These are phyloP conservation scores for Taxawa tesnikishii DNA, from an alignment of 2,329 filamentous ascomycete species.

Conservation along the genomic window DNA sequence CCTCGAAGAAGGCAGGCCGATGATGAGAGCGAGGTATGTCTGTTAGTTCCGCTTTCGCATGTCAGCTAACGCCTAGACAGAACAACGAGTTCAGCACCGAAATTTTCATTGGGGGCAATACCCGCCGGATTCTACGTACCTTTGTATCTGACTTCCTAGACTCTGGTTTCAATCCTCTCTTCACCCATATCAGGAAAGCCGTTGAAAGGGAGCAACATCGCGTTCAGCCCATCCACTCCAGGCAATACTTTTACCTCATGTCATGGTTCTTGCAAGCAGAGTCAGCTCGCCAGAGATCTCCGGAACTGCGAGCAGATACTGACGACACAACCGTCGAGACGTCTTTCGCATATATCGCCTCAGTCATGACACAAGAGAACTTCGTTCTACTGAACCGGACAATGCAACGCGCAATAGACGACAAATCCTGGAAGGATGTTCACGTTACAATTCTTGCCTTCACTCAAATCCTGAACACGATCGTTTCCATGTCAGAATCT, in stretches of 20 bases:
- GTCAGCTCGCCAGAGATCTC: conserved; percentile 49
- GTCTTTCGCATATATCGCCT: conserved; percentile 76
- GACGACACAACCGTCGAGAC: conserved; percentile 34
- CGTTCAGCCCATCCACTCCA: conserved; percentile 60
- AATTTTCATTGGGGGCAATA: conserved; percentile 55
- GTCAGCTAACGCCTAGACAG: too few species aligned
- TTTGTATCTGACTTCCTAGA: conserved; percentile 94
- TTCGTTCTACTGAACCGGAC: conserved; percentile 78
- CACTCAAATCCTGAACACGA: conserved; percentile 75
- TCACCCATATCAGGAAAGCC: conserved; percentile 72
- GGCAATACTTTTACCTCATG: conserved; percentile 85
- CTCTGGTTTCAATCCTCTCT: conserved; percentile 82
- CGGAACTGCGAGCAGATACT: conserved; percentile 26
- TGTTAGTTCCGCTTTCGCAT: too few species aligned
- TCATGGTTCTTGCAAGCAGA: conserved; percentile 81
- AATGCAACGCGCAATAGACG: conserved; percentile 67
- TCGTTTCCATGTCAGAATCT: conserved; percentile 83
- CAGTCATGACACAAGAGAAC: conserved; percentile 86
- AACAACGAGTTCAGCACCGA: conserved; percentile 63
- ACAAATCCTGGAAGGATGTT: conserved; percentile 78
- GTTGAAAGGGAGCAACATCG: conserved; percentile 83
- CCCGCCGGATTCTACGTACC: conserved; percentile 61
- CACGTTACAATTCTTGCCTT: conserved; percentile 87
- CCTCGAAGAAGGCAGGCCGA: conserved; percentile 31
- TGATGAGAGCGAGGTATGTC: conserved; percentile 40